Evolutionary conservation across 2,329 filamentous ascomycete species (phyloP), one percentile per base, ranked within the genome.

Genomic region (Dendrostoma leiphaemia): DNA sequence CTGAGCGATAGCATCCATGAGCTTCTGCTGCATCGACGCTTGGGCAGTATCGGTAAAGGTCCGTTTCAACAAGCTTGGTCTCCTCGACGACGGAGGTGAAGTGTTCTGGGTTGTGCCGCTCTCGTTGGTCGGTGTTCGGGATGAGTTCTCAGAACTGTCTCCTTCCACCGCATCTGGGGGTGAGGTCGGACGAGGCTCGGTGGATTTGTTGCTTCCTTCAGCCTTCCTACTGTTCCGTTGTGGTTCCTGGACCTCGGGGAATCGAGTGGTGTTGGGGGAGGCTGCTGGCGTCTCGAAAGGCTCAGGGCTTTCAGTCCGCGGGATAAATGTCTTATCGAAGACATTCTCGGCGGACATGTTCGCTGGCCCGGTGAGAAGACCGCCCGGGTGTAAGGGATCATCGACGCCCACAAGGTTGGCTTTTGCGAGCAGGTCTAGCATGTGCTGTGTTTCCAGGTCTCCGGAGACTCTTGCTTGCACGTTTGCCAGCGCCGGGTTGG

Each of bases 21-120:
- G 83, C 71, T 88, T 93, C 63, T 88, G 86, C 69, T 95, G 90
- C 60, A 95, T 74, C 17, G 85, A 85, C 26, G 89, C 79, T 17
- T 89, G 82, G 49, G 83, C 82, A 21, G 89, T 83, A 69, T 97
- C 93, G 15, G 93, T 97, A 72, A 89, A 88, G 17, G 93, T 96
- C 64, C 93, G 84, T 72, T 92, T 95, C 59, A 97, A 72, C 57
- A 81, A 45, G 53, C 72, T 89, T 49, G 84, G 81, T 52, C 48
- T 84, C 59, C 84, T 77, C 53, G 83, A 82, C 15, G 72, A 59
- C 26, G 84, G 82, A 17, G 83, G 78, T 3, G 79, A 77, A 9
- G 78, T 79, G 60, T 76, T 72, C 3, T 72, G 68, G 15, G 81
- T 80, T 5, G 77, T 78, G 46, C 72, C 73, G 61, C 77, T 82